Conservation (phyloP, 805 yeast genomes). For the Helenozyma rhizophorensis region DNA sequence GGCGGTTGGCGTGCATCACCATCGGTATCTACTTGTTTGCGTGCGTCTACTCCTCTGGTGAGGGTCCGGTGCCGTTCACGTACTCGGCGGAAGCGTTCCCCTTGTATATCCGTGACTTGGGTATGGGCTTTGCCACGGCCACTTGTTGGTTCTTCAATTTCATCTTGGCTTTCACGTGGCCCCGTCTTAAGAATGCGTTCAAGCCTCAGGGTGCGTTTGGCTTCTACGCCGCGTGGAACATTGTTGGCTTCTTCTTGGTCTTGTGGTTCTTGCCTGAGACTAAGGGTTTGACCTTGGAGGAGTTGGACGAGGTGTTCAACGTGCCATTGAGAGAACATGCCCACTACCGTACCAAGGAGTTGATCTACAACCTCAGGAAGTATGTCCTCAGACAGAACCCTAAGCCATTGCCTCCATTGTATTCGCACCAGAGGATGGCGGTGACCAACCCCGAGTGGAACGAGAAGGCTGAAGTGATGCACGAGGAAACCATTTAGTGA, state of each 20-base stretch:
- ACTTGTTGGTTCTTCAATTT: slow-evolving; percentile 74
- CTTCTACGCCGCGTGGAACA: slow-evolving; percentile 83
- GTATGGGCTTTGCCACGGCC: slow-evolving; percentile 76
- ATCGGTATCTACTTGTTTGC: slow-evolving; percentile 73
- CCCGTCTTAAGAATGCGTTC: slow-evolving; percentile 60
- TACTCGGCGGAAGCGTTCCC: slow-evolving; percentile 85
- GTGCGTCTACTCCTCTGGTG: slow-evolving; percentile 74
- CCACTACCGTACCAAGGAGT: slow-evolving; percentile 26
- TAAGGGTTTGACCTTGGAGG: slow-evolving; percentile 67
- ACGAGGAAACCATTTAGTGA: slow-evolving; percentile 37
- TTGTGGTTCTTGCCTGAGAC: slow-evolving; percentile 73
- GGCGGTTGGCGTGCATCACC: slow-evolving; percentile 63
- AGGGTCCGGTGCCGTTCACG: slow-evolving; percentile 88
- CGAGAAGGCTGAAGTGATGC: slow-evolving; percentile 51
- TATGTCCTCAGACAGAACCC: slow-evolving; percentile 42
- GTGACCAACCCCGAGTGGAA: slow-evolving; percentile 61
- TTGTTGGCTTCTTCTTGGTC: slow-evolving; percentile 64
- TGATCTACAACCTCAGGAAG: slow-evolving; percentile 42
- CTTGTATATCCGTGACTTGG: slow-evolving; percentile 71
- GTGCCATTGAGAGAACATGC: slow-evolving; percentile 59
- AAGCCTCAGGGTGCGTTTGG: slow-evolving; percentile 84
- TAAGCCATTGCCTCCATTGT: slow-evolving; percentile 50
- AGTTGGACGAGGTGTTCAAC: slow-evolving; percentile 67
- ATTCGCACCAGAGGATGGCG: slow-evolving; percentile 54
- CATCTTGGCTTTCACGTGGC: slow-evolving; percentile 74